Conservation (phyloP, 768 basidiomycete species). For the Lentinula boryana region DNA sequence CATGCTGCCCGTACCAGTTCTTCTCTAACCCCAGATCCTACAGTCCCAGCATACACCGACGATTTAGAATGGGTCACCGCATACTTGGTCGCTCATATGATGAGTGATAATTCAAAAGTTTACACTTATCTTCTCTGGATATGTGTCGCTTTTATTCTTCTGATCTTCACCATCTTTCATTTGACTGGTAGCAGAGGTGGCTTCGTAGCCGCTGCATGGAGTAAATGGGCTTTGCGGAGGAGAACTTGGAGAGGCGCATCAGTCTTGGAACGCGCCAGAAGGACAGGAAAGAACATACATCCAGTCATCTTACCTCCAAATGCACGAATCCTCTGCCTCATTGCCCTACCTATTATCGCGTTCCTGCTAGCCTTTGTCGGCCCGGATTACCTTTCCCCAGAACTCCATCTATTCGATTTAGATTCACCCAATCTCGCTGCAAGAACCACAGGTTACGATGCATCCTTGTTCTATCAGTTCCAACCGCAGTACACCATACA, state of each 20-base stretch:
- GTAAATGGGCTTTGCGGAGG: conserved; percentile 51
- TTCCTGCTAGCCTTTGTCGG: conserved; percentile 50
- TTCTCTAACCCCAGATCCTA: conserved; percentile 26
- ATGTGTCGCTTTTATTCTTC: conserved; percentile 34
- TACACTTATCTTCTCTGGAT: conserved; percentile 60
- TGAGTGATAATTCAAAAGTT: conserved; percentile 44
- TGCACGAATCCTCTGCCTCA: conserved; percentile 49
- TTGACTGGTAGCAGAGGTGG: conserved; percentile 35
- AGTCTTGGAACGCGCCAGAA: conserved; percentile 25
- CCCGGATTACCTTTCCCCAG: conserved; percentile 62
- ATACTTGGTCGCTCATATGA: conserved; percentile 51
- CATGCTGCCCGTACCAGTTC: background rate
- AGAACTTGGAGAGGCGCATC: conserved; percentile 52
- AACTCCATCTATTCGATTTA: conserved; percentile 38
- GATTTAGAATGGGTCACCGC: conserved; percentile 47
- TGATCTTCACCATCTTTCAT: conserved; percentile 35
- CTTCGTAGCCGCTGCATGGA: conserved; percentile 44
- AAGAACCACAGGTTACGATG: conserved; percentile 15
- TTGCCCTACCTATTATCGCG: conserved; percentile 35
- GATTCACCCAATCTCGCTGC: conserved; percentile 13
- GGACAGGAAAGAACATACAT: conserved; percentile 31
- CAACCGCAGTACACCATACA: conserved; percentile 53
- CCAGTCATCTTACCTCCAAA: conserved; percentile 54
- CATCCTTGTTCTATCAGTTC: conserved; percentile 27
- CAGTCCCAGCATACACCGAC: conserved; percentile 37